Evolutionary conservation across 176 grass and related monocot species (phyloP).

Genomic region (Pontederia crassipes): DNA sequence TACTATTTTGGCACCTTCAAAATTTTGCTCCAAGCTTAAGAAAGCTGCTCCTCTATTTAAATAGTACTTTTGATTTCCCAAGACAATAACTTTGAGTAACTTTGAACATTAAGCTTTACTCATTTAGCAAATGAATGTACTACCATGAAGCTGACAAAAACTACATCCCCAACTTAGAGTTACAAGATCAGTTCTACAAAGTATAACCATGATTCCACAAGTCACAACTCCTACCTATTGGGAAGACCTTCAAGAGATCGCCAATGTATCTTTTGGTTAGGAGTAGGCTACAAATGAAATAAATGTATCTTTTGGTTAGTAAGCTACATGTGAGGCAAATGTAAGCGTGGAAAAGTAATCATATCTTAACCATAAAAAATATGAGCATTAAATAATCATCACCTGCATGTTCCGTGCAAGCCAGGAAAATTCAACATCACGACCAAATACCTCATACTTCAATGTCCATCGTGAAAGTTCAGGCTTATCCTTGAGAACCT

Average conservation of each 20-base stretch:
- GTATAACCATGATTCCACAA: too few species aligned
- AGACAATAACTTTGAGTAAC: too few species aligned
- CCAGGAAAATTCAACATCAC: slow-evolving; percentile 85
- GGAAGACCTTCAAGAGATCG: slow-evolving; percentile 89
- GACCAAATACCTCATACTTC: slow-evolving; percentile 74
- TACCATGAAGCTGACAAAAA: too few species aligned
- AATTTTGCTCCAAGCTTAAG: too few species aligned
- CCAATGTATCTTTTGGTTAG: slow-evolving; percentile 99
- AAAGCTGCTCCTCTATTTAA: too few species aligned
- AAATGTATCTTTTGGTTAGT: background rate
- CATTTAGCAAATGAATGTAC: too few species aligned
- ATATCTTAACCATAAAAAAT: background rate
- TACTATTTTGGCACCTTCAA: too few species aligned
- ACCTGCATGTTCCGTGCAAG: slow-evolving; percentile 83
- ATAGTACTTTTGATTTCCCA: too few species aligned
- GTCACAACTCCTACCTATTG: slow-evolving; percentile 43
- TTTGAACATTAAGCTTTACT: too few species aligned
- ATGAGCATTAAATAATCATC: background rate
- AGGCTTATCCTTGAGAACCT: slow-evolving; percentile 86
- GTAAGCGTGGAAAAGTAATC: slow-evolving; percentile 6
- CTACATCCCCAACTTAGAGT: too few species aligned
- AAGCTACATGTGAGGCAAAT: background rate
- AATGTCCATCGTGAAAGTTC: slow-evolving; percentile 75
- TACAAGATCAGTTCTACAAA: too few species aligned
- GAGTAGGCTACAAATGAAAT: slow-evolving; percentile 51